Conservation (phyloP, 805 yeast species). For the Suhomyces faveliae region DNA sequence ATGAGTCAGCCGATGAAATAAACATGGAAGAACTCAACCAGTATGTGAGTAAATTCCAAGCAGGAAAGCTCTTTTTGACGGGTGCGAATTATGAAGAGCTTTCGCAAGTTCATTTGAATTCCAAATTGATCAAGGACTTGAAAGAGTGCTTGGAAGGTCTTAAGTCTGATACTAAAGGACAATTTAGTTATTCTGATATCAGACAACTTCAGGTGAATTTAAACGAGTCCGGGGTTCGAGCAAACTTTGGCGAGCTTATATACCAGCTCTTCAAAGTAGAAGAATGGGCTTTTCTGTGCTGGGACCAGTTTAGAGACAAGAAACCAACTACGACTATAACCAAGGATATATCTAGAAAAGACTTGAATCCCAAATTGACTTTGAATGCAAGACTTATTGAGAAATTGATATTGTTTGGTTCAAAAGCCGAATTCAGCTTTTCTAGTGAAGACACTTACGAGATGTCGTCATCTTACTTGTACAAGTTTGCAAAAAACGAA, state of each 20-base stretch:
- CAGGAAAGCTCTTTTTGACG: slow-evolving; percentile 20
- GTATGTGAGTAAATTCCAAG: slow-evolving; percentile 24
- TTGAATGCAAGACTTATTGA: slow-evolving; percentile 20
- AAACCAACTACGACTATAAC: slow-evolving; percentile 19
- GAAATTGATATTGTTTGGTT: slow-evolving; percentile 17
- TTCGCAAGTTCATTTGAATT: slow-evolving; percentile 24
- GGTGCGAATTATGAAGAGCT: slow-evolving; percentile 27
- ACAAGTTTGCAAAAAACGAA: slow-evolving; percentile 4
- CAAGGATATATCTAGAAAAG: slow-evolving; percentile 14
- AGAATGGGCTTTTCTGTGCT: slow-evolving; percentile 21
- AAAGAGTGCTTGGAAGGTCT: background rate
- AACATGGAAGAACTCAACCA: slow-evolving; percentile 26
- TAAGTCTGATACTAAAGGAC: background rate
- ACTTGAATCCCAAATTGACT: slow-evolving; percentile 18
- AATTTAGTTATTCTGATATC: slow-evolving; percentile 21
- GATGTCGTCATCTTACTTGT: slow-evolving; percentile 24
- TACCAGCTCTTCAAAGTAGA: slow-evolving; percentile 18
- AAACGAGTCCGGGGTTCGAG: slow-evolving; percentile 19
- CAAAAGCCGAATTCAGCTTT: slow-evolving; percentile 26
- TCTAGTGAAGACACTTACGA: slow-evolving; percentile 28
- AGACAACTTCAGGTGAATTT: slow-evolving; percentile 23
- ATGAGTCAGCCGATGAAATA: slow-evolving; percentile 16
- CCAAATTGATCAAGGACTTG: slow-evolving; percentile 15
- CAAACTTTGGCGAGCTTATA: slow-evolving; percentile 15
- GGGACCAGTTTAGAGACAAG: slow-evolving; percentile 14